Conservation (phyloP, 345 rosid species). For the Bruguiera gymnorhiza region DNA sequence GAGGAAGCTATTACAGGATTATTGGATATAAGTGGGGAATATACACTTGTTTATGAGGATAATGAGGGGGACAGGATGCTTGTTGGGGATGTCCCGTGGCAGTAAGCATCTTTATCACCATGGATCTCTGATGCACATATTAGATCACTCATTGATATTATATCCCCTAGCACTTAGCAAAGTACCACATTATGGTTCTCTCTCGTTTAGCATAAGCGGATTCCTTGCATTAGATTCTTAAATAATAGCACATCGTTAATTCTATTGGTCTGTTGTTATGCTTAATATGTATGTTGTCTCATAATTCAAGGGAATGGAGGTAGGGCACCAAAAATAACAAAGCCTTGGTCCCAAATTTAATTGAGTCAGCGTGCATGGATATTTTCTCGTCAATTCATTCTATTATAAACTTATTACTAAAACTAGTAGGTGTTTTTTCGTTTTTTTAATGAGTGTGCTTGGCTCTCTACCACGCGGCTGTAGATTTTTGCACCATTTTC, state of each 20-base stretch:
- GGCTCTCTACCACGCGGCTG: neutral
- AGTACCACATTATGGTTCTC: constrained; percentile 10
- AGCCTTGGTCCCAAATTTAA: no score
- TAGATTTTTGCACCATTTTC: no score
- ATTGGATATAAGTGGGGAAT: constrained; percentile 83
- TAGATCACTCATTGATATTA: constrained; percentile 14
- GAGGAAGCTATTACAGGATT: constrained; percentile 63
- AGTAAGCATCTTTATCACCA: constrained; percentile 65
- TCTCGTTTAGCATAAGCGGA: constrained; percentile 26
- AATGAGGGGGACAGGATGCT: constrained; percentile 99
- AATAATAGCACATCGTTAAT: neutral
- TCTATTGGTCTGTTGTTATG: no score
- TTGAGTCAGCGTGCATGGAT: no score
- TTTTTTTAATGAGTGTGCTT: neutral
- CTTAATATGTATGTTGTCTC: no score
- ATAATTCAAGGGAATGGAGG: no score
- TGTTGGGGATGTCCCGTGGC: constrained; percentile 99
- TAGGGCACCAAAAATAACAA: no score
- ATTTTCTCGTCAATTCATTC: no score
- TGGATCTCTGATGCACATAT: constrained; percentile 37
- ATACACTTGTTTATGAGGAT: constrained; percentile 94
- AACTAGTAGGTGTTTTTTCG: no score
- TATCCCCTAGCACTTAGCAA: constrained; percentile 18
- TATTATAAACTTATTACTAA: no score
- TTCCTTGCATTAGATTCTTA: constrained; percentile 36